Base-by-base conservation (phyloP, 106 monocot genomes). In the Agapanthus africanus region DNA sequence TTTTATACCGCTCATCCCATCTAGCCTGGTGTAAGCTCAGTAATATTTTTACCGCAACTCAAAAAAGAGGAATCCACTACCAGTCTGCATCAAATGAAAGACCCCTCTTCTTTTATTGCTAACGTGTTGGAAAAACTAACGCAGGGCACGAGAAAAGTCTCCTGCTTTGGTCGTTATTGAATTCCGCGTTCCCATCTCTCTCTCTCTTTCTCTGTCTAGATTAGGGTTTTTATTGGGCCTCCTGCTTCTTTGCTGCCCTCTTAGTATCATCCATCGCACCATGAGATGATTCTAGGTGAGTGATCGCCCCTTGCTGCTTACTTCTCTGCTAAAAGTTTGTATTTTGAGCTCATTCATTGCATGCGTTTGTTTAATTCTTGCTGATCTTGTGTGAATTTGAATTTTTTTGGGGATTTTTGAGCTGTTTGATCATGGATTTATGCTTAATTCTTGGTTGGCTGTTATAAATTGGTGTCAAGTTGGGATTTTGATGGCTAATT, bases 271-370 rank as follows among this genome's bases (percentile, higher is more conserved):
- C 46, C 19, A 56, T 5, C 21, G 56, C 56, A 25, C 42, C 66
- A 66, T 44, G 40, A 44, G n/a, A n/a, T n/a, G 40, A 41, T 66
- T 66, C 11, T 44, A 42, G 66, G 66, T 66, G 66, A 66, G 40
- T 63, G 9, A 40, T 65, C 40, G 25, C 9, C 27, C 15, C 23
- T 16, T 40, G 37, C 9, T 40, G 22, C 26, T 14, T 65, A 65
- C 37, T 66, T 66, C n/a, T 41, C 28, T 25, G 42, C 66, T 30
- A n/a, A 66, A 66, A 39, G 10, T 41, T 66, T 66, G 66, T 28
- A 27, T 66, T 28, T 66, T 66, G 38, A 26, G 27, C 26, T 30
- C 42, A 9, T 28, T 66, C 21, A 14, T 27, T 14, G 4, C 28
- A 40, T 41, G 0, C 41, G 40, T 66, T 19, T 40, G 13, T n/a